Percentiles rank a stretch among this genome's conserved stretches.
Conservation (phyloP, 2,329 filamentous ascomycete genomes). For the Fusarium sp. region DNA sequence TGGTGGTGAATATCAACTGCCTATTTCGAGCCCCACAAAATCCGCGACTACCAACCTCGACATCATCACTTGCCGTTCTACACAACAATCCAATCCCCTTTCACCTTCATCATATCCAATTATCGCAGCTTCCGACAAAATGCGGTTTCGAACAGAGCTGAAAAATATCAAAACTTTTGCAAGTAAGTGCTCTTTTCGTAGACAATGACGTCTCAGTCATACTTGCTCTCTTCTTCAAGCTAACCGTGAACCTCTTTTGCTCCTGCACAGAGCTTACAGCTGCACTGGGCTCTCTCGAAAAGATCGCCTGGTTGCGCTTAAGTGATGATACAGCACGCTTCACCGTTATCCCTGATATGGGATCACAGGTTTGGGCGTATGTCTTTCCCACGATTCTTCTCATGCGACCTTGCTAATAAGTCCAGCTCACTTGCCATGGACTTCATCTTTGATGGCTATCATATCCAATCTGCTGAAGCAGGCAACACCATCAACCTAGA, state of each 20-base stretch:
- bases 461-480: slow-evolving; percentile 85
- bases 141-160: slow-evolving; percentile 77
- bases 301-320: slow-evolving; percentile 91
- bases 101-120: slow-evolving; percentile 7
- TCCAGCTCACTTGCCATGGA: slow-evolving; percentile 75
- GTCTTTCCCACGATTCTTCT: slow-evolving; percentile 48
- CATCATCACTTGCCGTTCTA: slow-evolving; percentile 25
- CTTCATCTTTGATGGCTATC: slow-evolving; percentile 88
- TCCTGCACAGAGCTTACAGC: slow-evolving; percentile 70
- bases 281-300: slow-evolving; percentile 77
- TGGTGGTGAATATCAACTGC: neutral
- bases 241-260: slow-evolving; percentile 16
- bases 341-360: slow-evolving; percentile 94
- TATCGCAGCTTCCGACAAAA: slow-evolving; percentile 53
- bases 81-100: slow-evolving; percentile 3
- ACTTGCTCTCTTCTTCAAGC: neutral
- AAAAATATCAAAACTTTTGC: slow-evolving; percentile 77
- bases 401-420: slow-evolving; percentile 14
- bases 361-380: slow-evolving; percentile 96
- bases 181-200: slow-evolving; percentile 59
- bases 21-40: slow-evolving; percentile 33
- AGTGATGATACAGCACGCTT: slow-evolving; percentile 91
- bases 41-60: slow-evolving; percentile 19
- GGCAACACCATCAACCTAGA: slow-evolving; percentile 97
- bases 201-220: neutral